Evolutionary conservation across 805 yeast species (phyloP).

Genomic region (Zygoascus bituminiphila): DNA sequence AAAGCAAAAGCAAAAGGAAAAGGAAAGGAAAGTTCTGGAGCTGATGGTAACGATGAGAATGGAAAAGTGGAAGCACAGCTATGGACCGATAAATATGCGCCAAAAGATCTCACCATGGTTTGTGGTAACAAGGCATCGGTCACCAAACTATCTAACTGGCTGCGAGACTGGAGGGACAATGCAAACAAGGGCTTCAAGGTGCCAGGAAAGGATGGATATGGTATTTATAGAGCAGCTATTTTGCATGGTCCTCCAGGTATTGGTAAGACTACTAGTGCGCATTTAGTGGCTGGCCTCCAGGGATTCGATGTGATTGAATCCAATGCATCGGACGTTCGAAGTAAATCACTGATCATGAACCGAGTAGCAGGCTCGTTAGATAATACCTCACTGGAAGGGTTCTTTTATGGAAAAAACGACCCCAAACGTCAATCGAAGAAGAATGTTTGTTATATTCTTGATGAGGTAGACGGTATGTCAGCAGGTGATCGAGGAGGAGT

Average conservation of each 20-base stretch:
- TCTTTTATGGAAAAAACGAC: slow-evolving; percentile 31
- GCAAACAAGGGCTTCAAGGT: slow-evolving; percentile 44
- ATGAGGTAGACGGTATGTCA: slow-evolving; percentile 99
- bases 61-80: slow-evolving; percentile 34
- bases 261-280: slow-evolving; percentile 90
- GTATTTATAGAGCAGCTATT: slow-evolving; percentile 70
- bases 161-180: slow-evolving; percentile 61
- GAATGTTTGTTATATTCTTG: slow-evolving; percentile 84
- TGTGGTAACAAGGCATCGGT: slow-evolving; percentile 87
- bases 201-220: slow-evolving; percentile 57
- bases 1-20: slow-evolving; percentile 16
- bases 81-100: slow-evolving; percentile 95
- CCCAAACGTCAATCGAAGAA: slow-evolving; percentile 35
- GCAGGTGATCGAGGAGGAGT: slow-evolving; percentile 99
- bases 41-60: slow-evolving; percentile 14
- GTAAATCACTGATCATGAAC: slow-evolving; percentile 64
- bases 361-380: slow-evolving; percentile 63
- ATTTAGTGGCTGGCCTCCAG: slow-evolving; percentile 66
- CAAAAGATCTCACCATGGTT: slow-evolving; percentile 60
- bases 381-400: slow-evolving; percentile 80
- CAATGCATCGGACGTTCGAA: slow-evolving; percentile 85
- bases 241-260: slow-evolving; percentile 92
- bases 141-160: slow-evolving; percentile 61
- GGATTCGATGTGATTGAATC: slow-evolving; percentile 79
- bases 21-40: not conserved